Base-by-base conservation (phyloP, 2,329 filamentous ascomycete species). In the Ceratocystis harringtonii region DNA sequence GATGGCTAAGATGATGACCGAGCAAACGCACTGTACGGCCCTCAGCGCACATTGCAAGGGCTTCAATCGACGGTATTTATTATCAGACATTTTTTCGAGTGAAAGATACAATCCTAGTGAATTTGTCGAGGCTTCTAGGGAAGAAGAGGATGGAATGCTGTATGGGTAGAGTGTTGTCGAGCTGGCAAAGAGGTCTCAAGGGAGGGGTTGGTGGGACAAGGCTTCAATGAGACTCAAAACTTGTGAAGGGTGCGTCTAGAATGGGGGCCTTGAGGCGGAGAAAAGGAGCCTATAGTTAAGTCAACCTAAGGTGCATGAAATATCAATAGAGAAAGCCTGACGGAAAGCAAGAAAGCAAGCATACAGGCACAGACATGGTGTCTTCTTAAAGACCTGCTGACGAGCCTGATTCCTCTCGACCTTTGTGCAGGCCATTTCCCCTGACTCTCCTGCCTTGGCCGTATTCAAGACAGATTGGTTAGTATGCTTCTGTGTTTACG, bases 1-100 rank as follows among this genome's bases (percentile, higher is more conserved):
- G 71, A 94, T 82, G 70, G 82, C 87, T 68, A 96, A 82, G 68
- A 92, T 82, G 69, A 95, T 80, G 67, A 81, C 84, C 7, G 87
- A 80, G 74, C 84, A 89, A 72, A 83, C 79, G 75, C 95, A 87
- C 71, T 90, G 84, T 66, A 96, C 76, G 69, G 81, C 76, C 70
- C 92, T 89, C 71, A 95, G 78, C 73, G 86, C 80, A 73, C 87
- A 87, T 72, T 90, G 87, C 60, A 82, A 67, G 67, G 81, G 75
- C 71, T 89, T 90, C 70, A 95, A 83, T 70, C 50, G 60, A 30
- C 63, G 55, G 19, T 52, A 30, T 67, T 65, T 67, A 15, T 61
- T 50, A 32, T 67, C 63, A 12, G 65, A 12, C 52, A 58, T 41
- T 25, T 58, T 32, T n/a, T 22, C 19, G 28, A 17, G 10, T 36